Base-by-base conservation (phyloP, 2,329 filamentous ascomycete genomes). In the Plectosphaerella plurivora region DNA sequence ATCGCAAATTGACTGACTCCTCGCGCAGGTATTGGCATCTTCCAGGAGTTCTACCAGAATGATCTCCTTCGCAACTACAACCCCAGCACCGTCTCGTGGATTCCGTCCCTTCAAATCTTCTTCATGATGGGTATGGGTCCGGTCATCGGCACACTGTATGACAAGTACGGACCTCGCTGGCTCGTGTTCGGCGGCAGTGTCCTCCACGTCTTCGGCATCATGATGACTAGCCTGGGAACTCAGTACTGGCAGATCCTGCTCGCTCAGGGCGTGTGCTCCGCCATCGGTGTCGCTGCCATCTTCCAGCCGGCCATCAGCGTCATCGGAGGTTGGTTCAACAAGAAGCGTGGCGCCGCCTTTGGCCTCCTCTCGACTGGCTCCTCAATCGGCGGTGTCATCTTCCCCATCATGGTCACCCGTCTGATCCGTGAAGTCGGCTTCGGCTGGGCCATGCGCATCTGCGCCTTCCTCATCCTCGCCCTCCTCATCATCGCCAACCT, bases 81-180 rank as follows among this genome's bases (percentile, higher is more conserved):
- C 0, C 61, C 78, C 1, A 80, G 77, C 51, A 77, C 77, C 0
- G 71, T 86, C n/a, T 70, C 81, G n/a, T 86, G 82, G 82, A 84
- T 85, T 46, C 74, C 79, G 1, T 80, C 79, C 1, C 62, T 84
- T 8, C 76, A 83, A 55, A 67, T 77, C 15, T 81, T 78, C 58
- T 73, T 81, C 61, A 75, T 86, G 72, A 78, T 79, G 60, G 69
- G 63, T 22, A 64, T 70, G 59, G 83, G 84, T 0, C 82, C 83
- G 0, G 59, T 88, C 8, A 76, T 84, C n/a, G 86, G 86, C 2
- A 77, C 73, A 33, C 53, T 86, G 0, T 87, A 78, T 58, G 87
- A 89, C 60, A 79, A 72, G 52, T 79, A 82, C 52, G 86, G 86
- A 0, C 82, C 85, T 0, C 74, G 77, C 25, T 75, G 69, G 46